phyloP scores from a whole-genome alignment of 441 rosid species.

The Kokia cookei region DNA sequence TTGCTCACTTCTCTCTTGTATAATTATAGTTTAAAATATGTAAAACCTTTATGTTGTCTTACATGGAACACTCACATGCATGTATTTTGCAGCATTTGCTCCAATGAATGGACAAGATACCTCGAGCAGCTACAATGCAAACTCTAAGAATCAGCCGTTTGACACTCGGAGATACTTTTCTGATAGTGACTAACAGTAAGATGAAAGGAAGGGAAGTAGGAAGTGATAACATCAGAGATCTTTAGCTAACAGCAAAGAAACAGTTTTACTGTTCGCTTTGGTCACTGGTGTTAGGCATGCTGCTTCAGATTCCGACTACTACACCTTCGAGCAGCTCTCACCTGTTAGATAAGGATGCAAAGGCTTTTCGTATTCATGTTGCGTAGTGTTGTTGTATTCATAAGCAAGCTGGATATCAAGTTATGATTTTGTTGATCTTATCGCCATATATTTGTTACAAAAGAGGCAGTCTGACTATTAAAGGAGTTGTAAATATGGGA shows the following conservation, averaged over 20 bases:
- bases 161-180: slow-evolving; percentile 59
- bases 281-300: neutral
- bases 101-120: slow-evolving; percentile 58
- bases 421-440: neutral
- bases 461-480: no score
- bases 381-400: neutral
- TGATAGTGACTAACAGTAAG: slow-evolving; percentile 26
- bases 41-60: neutral
- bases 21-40: neutral
- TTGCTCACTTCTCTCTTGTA: neutral
- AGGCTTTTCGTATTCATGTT: neutral
- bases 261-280: neutral
- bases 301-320: neutral
- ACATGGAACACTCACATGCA: neutral
- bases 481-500: no score
- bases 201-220: neutral
- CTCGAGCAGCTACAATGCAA: slow-evolving; percentile 22
- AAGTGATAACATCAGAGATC: neutral
- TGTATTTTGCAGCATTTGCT: slow-evolving; percentile 71
- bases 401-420: neutral
- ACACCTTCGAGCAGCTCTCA: neutral
- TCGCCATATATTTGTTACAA: no score
- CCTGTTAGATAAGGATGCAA: neutral
- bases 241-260: neutral
- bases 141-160: slow-evolving; percentile 44